Conservation (phyloP, 305 asterid species). For the Fraxinus dipetala region DNA sequence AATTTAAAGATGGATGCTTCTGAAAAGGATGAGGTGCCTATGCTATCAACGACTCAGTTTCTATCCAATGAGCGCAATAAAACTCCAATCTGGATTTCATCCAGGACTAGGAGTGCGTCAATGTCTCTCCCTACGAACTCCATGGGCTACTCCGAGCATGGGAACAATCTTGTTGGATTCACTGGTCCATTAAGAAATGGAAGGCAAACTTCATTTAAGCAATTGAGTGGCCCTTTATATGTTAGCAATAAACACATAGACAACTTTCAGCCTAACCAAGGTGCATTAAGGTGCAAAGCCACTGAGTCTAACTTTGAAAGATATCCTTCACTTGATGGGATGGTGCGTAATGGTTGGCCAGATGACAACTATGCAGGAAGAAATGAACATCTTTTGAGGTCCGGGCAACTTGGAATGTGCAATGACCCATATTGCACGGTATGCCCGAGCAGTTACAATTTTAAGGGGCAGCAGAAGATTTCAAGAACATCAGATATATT, state of each 20-base stretch:
- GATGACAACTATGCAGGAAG: constrained; percentile 28
- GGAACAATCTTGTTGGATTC: constrained; percentile 27
- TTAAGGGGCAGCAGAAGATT: constrained; percentile 34
- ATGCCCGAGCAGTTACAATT: constrained; percentile 42
- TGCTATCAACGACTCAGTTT: constrained; percentile 38
- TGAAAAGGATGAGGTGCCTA: constrained; percentile 45
- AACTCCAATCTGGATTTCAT: constrained; percentile 23
- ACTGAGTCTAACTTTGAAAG: constrained; percentile 18
- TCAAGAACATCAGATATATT: constrained; percentile 32
- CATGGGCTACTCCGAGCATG: constrained; percentile 29
- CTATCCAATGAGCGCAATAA: constrained; percentile 32
- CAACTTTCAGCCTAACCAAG: constrained; percentile 26
- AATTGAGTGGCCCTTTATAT: constrained; percentile 32
- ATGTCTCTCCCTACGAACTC: constrained; percentile 40
- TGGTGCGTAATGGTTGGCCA: constrained; percentile 25
- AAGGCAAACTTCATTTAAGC: constrained; percentile 21
- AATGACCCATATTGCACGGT: constrained; percentile 58
- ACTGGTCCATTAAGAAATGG: constrained; percentile 38
- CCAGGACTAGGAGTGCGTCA: constrained; percentile 49
- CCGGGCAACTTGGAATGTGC: constrained; percentile 61
- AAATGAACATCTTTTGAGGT: constrained; percentile 49
- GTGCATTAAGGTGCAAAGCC: constrained; percentile 2
- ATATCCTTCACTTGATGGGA: constrained; percentile 21
- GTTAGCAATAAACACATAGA: constrained; percentile 14
- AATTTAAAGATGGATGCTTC: constrained; percentile 38